These are phyloP conservation scores for Bacterosira constricta DNA, from an alignment of 108 stramenopile genomes.

Conservation along the genomic window DNA sequence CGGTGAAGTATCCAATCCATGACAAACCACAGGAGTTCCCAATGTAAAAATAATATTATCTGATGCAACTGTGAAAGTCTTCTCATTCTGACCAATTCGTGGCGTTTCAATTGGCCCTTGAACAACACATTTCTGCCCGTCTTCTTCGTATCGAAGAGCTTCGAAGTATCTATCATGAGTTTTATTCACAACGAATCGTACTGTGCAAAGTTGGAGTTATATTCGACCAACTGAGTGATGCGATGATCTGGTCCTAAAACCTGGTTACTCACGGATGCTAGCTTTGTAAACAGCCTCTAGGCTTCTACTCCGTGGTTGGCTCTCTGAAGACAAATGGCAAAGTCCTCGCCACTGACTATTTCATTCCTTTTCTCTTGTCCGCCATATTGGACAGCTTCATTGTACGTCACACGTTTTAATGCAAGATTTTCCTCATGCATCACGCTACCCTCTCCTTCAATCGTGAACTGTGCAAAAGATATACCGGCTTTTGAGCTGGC, in stretches of 20 bases:
- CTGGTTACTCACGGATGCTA: neutral
- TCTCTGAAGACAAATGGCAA: neutral
- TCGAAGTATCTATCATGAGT: neutral
- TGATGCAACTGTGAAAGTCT: neutral
- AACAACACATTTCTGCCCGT: neutral
- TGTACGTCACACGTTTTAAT: neutral
- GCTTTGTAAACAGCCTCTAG: neutral
- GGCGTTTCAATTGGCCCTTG: conserved; percentile 14
- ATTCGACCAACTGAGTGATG: neutral
- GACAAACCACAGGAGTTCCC: conserved; percentile 12
- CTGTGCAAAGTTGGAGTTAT: neutral
- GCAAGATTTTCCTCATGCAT: neutral
- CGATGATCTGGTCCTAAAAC: neutral
- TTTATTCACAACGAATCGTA: neutral
- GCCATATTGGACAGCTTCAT: neutral
- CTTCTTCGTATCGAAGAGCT: conserved; percentile 8
- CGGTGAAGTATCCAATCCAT: neutral
- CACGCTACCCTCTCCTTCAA: neutral
- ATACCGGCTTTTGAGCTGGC: neutral
- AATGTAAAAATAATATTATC: neutral
- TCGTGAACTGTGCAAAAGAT: neutral
- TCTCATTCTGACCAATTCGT: neutral
- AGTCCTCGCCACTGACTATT: neutral
- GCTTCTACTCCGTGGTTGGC: neutral
- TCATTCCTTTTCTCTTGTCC: neutral